phyloP scores from a whole-genome alignment of 148 eudicot genomes.

The Nepenthes mirabilis region DNA sequence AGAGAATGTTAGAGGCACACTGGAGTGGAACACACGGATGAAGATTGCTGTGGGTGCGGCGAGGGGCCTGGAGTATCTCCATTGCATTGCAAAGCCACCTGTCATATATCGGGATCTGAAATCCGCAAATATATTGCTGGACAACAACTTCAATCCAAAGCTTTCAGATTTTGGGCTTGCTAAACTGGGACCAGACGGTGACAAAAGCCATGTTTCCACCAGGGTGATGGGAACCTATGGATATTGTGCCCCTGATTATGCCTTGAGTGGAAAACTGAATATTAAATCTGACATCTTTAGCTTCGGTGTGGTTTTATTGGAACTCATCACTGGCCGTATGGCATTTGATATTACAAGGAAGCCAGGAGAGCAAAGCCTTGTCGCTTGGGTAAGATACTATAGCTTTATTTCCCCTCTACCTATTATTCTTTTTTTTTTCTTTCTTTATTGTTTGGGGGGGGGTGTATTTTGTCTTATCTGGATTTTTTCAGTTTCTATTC shows the following conservation, averaged over 20 bases:
- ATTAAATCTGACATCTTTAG: conserved; percentile 73
- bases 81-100: conserved; percentile 71
- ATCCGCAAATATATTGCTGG: conserved; percentile 78
- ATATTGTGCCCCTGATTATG: conserved; percentile 91
- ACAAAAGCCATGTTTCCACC: conserved; percentile 72
- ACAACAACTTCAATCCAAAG: conserved; percentile 53
- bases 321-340: conserved; percentile 67
- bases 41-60: conserved; percentile 89
- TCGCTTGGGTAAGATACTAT: conserved; percentile 51
- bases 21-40: conserved; percentile 63
- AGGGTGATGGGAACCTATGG: conserved; percentile 92
- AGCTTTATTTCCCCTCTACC: too few species aligned
- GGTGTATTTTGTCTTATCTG: background rate
- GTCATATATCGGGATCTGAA: conserved; percentile 92
- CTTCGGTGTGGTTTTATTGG: conserved; percentile 82
- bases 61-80: conserved; percentile 67
- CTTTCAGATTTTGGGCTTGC: conserved; percentile 92
- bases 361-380: conserved; percentile 46
- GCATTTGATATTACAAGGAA: conserved; percentile 36
- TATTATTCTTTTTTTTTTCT: too few species aligned
- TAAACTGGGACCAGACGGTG: conserved; percentile 81
- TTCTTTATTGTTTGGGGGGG: background rate
- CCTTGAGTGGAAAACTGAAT: conserved; percentile 70
- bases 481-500: too few species aligned
- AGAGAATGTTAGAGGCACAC: conserved; percentile 21